These are phyloP conservation scores for Amphirosellinia nigrospora DNA, from an alignment of 495 filamentous ascomycete genomes.

Conservation along the genomic window DNA sequence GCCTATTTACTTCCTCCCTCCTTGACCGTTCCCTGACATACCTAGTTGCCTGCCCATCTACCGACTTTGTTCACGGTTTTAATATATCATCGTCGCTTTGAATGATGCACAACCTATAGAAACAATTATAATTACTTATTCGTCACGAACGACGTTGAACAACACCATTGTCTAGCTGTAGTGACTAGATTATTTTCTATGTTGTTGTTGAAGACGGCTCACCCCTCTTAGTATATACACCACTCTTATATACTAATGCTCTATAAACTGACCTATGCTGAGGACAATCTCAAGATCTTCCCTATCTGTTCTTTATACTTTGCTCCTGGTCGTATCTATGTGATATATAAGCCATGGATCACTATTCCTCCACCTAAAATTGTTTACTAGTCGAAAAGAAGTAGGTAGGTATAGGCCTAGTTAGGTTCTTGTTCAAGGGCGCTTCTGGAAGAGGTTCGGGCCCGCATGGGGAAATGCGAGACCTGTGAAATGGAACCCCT, in stretches of 20 bases:
- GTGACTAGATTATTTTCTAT: neutral
- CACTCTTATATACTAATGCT: neutral
- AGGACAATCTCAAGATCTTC: neutral
- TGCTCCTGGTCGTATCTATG: neutral
- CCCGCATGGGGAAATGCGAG: constrained; percentile 2
- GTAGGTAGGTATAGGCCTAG: neutral
- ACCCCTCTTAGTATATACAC: neutral
- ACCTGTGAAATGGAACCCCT: neutral
- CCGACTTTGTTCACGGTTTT: neutral
- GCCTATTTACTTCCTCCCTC: too few species aligned
- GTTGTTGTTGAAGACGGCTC: too few species aligned
- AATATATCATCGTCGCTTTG: neutral
- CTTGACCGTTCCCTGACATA: too few species aligned
- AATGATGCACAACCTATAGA: neutral
- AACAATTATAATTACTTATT: neutral
- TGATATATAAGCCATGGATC: neutral
- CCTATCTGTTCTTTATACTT: neutral
- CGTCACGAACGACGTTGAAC: neutral
- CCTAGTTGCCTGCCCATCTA: too few species aligned
- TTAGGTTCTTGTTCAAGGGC: neutral
- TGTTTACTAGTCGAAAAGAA: neutral
- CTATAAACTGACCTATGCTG: neutral
- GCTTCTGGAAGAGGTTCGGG: neutral
- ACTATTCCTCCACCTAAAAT: neutral
- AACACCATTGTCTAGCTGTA: neutral